Evolutionary conservation across 75 land plant species (phyloP).

Genomic region (Pinus tabuliformis): DNA sequence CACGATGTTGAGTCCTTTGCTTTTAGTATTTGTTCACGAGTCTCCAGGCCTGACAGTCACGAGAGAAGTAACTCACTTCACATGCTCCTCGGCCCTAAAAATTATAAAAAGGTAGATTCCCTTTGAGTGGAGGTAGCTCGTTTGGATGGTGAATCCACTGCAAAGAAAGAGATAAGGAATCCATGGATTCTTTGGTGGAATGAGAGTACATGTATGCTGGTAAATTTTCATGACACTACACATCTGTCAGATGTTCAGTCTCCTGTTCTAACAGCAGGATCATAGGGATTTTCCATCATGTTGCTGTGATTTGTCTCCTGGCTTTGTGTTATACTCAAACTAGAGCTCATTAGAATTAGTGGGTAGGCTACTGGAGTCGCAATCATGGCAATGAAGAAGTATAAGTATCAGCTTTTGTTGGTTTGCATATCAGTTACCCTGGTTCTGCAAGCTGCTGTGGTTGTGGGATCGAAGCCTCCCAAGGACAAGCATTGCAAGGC

Average conservation of each 20-base stretch:
- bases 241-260: not conserved
- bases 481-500: conserved; percentile 12
- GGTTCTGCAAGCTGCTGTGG: not conserved
- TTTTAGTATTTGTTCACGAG: not conserved
- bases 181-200: not conserved
- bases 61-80: not conserved
- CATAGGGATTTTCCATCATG: not conserved
- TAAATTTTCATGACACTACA: not conserved
- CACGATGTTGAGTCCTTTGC: not conserved
- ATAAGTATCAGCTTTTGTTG: not conserved
- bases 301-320: not conserved
- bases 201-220: not conserved
- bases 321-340: too few species aligned
- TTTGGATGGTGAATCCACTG: not conserved
- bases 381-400: not conserved
- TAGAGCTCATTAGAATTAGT: not conserved
- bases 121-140: not conserved
- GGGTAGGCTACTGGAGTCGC: not conserved
- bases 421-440: not conserved
- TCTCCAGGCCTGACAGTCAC: not conserved
- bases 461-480: not conserved
- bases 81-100: not conserved
- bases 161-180: too few species aligned
- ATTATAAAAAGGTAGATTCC: not conserved
- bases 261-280: not conserved